Conservation (phyloP, 2,329 filamentous ascomycete species). For the Penicillium corylophilum region DNA sequence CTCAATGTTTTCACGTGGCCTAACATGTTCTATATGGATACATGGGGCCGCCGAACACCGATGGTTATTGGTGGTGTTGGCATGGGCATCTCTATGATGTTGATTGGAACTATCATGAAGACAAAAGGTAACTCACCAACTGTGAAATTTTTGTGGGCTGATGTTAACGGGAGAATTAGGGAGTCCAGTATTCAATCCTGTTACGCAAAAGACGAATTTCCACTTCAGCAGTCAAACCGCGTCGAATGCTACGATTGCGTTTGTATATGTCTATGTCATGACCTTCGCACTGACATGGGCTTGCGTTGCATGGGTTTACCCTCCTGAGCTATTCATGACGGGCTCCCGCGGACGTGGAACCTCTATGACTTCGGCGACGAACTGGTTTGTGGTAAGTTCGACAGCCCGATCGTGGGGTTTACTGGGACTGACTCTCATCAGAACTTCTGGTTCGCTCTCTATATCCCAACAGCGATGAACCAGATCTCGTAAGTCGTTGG, state of each 20-base stretch:
- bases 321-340: slow-evolving; percentile 23
- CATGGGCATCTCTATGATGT: slow-evolving; percentile 30
- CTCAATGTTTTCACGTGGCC: slow-evolving; percentile 31
- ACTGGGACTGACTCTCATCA: neutral
- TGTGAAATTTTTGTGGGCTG: neutral
- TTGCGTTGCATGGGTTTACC: slow-evolving; percentile 25
- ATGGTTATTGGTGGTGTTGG: slow-evolving; percentile 28
- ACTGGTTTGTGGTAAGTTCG: slow-evolving; percentile 28
- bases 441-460: slow-evolving; percentile 29
- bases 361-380: slow-evolving; percentile 25
- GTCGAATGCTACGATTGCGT: slow-evolving; percentile 26
- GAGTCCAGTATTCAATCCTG: slow-evolving; percentile 17
- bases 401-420: neutral
- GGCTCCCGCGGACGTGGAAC: slow-evolving; percentile 23
- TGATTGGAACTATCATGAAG: slow-evolving; percentile 29
- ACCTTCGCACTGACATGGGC: slow-evolving; percentile 32
- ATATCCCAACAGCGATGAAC: slow-evolving; percentile 27
- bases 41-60: slow-evolving; percentile 28
- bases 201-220: slow-evolving; percentile 27
- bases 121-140: slow-evolving; percentile 16
- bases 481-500: slow-evolving; percentile 18
- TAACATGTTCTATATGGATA: slow-evolving; percentile 31
- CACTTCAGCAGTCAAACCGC: slow-evolving; percentile 12
- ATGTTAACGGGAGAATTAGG: slow-evolving; percentile 9
- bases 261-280: slow-evolving; percentile 32